Base-by-base conservation (phyloP, 495 filamentous ascomycete species). In the Acidomyces sp. region DNA sequence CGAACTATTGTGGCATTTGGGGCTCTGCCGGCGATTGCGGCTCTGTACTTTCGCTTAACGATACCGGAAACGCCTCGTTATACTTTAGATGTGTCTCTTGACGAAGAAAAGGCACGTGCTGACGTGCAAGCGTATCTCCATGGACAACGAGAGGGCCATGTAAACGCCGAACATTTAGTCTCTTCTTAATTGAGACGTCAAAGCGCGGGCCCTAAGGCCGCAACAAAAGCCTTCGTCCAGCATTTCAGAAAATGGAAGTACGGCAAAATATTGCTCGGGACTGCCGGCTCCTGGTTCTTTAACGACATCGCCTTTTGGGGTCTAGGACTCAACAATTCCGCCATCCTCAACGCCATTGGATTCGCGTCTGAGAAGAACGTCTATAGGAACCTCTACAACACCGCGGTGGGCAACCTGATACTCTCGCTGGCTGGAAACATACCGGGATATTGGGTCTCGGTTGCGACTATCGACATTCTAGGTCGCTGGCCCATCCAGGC, bases 401-500 rank as follows among this genome's bases (percentile, higher is more conserved):
- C 72, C 12, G 79, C 79, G 29, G 70, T 82, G 34, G 80, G 79
- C 28, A 84, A 83, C 58, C 55, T 83, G 79, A 41, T 33, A 17
- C 7, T 41, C 3, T 26, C 28, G 5, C 18, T 19, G 12, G 38
- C 80, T 17, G 82, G 81, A 46, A 71, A 78, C 42, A 79, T 87
- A 16, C 80, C 80, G 0, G 82, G 82, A 15, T 85, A 85, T 68
- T 85, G 77, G 76, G 63, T 79, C 12, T 77, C 77, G 1, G 76
- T 84, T 3, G 74, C 70, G 2, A 73, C 71, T 3, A 67, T 85
- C 37, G 82, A 85, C 47, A 77, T 62, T 4, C 33, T 85, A 10
- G 85, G 84, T 32, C 82, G 85, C 45, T 83, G 82, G 61, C 70
- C 80, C 10, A 84, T 90, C 41, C 85, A 90, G 56, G 63, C 86